A percentile compares a stretch with the other conserved stretches of the same genome.
phyloP scores from a whole-genome alignment of 2,329 filamentous ascomycete species.

The Botrytis squamosa region DNA sequence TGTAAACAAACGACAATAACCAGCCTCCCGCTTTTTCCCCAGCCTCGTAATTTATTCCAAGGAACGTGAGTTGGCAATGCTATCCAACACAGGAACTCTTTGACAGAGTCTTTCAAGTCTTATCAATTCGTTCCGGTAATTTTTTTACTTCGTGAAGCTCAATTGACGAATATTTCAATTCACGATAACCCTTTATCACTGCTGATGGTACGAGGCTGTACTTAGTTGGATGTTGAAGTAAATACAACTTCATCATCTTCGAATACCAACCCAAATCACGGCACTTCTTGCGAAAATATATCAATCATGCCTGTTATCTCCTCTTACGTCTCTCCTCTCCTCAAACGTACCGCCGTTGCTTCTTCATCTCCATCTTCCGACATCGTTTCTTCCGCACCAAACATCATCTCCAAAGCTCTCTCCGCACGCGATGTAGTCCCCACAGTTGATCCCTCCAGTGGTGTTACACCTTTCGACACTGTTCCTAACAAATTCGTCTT shows the following conservation, averaged over 20 bases:
- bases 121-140: neutral
- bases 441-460: constrained; percentile 44
- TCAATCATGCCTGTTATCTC: constrained; percentile 36
- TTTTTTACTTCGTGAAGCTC: neutral
- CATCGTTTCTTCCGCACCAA: neutral
- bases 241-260: constrained; percentile 12
- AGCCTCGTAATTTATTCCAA: constrained; percentile 20
- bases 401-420: constrained; percentile 2
- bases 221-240: constrained; percentile 19
- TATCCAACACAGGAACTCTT: constrained; percentile 1
- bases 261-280: neutral
- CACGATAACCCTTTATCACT: constrained; percentile 3
- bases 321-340: constrained; percentile 30
- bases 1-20: constrained; percentile 17
- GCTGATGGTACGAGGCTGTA: constrained; percentile 11
- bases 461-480: constrained; percentile 53
- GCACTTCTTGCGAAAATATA: neutral
- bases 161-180: neutral
- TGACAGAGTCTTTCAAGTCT: neutral
- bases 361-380: constrained; percentile 11
- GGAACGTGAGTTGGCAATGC: constrained; percentile 14
- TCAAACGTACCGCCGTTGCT: constrained; percentile 26
- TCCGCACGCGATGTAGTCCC: constrained; percentile 24
- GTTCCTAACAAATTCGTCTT: constrained; percentile 69
- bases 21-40: constrained; percentile 22